A percentile compares a stretch with the other conserved stretches of the same genome.
Evolutionary conservation across 345 rosid genomes (phyloP).

Genomic region (Hirschfeldia incana): DNA sequence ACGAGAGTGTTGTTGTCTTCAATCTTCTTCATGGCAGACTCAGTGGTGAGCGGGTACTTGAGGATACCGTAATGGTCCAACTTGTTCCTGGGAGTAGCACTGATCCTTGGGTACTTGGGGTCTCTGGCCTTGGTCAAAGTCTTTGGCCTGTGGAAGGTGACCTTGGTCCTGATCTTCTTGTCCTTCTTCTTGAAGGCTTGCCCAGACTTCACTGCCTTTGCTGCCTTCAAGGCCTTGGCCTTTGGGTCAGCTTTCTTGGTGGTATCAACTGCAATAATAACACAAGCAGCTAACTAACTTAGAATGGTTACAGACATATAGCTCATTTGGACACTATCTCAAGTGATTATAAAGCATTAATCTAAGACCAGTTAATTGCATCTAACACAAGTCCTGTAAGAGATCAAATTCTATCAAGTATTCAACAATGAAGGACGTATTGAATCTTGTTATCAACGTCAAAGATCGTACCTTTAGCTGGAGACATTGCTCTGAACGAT

Average conservation of each 20-base stretch:
- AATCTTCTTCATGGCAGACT: slow-evolving; percentile 93
- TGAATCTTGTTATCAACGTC: not conserved
- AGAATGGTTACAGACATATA: not conserved
- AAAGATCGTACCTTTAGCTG: slow-evolving; percentile 38
- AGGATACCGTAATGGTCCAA: slow-evolving; percentile 90
- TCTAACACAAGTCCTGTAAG: not conserved
- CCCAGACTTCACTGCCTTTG: slow-evolving; percentile 85
- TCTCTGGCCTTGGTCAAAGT: slow-evolving; percentile 75
- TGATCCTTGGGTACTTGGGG: slow-evolving; percentile 75
- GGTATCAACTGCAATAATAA: slow-evolving; percentile 42
- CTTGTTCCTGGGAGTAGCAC: slow-evolving; percentile 93
- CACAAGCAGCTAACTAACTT: not conserved
- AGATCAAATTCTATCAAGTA: not conserved
- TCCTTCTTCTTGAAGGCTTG: slow-evolving; percentile 73
- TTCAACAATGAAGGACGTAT: not conserved
- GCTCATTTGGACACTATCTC: not conserved
- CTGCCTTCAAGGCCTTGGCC: slow-evolving; percentile 88
- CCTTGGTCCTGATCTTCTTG: slow-evolving; percentile 80
- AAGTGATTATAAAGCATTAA: not conserved
- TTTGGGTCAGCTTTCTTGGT: slow-evolving; percentile 74
- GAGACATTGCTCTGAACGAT: slow-evolving; percentile 34
- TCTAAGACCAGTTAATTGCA: not conserved
- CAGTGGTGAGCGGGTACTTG: slow-evolving; percentile 90
- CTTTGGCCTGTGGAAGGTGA: slow-evolving; percentile 91
- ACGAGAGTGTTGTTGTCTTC: slow-evolving; percentile 95